Conservation (phyloP, 2,329 filamentous ascomycete genomes). For the Penicillium sp. region DNA sequence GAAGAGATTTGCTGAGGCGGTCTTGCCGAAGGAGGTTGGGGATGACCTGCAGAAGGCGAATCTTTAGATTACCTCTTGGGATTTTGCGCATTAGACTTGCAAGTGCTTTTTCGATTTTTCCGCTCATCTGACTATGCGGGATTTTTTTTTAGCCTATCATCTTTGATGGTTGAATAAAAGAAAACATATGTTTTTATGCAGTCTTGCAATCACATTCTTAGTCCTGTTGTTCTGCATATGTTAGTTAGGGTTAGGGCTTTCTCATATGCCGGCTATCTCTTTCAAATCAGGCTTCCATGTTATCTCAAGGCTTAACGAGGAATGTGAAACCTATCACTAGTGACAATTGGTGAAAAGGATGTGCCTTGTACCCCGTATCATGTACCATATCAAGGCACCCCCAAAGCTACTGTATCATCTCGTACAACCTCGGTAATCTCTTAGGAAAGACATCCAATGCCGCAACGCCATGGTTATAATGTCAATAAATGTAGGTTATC, state of each 20-base stretch:
- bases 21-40: constrained; percentile 10
- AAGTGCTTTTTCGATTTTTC: not conserved
- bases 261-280: not conserved
- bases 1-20: constrained; percentile 20
- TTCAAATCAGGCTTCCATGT: not conserved
- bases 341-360: not conserved
- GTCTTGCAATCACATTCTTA: not conserved
- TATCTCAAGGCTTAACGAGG: not conserved
- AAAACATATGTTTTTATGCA: not conserved
- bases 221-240: not conserved
- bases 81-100: not conserved
- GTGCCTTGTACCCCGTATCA: not conserved
- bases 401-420: not conserved
- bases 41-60: constrained; percentile 6
- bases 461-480: not conserved
- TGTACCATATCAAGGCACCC: not conserved
- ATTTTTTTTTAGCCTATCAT: not conserved
- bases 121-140: not conserved
- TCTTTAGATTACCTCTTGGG: constrained; percentile 6
- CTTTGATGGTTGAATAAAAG: not conserved
- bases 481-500: too few species aligned
- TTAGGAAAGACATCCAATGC: not conserved
- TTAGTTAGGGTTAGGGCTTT: not conserved
- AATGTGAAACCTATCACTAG: not conserved
- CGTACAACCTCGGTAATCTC: not conserved